A percentile compares a stretch with the other conserved stretches of the same genome.
Evolutionary conservation across 495 filamentous ascomycete genomes (phyloP).

Genomic region (Lepidopterella palustris): DNA sequence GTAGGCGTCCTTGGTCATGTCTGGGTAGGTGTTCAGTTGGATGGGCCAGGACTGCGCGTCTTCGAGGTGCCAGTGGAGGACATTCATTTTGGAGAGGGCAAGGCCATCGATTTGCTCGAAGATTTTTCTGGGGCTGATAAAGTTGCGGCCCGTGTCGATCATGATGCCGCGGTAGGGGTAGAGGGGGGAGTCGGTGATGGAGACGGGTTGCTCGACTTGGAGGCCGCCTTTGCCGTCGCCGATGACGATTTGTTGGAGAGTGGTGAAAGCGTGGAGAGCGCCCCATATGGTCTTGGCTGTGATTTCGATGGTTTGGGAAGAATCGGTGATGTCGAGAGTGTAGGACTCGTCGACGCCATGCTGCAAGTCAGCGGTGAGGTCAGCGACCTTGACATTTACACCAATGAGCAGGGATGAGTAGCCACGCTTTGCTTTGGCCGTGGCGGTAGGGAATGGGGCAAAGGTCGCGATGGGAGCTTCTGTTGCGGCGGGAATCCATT

Average conservation of each 20-base stretch:
- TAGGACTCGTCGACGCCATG: conserved; percentile 55
- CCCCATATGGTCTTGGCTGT: conserved; percentile 48
- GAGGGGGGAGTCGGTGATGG: conserved; percentile 41
- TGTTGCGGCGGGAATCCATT: conserved; percentile 48
- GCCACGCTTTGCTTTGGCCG: conserved; percentile 21
- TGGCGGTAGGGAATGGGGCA: conserved; percentile 42
- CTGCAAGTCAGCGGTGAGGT: conserved; percentile 42
- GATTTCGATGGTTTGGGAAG: conserved; percentile 39
- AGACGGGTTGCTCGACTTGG: conserved; percentile 37
- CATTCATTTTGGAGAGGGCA: conserved; percentile 51
- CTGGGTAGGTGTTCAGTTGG: conserved; percentile 44
- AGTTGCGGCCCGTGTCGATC: conserved; percentile 55
- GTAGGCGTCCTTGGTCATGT: conserved; percentile 52
- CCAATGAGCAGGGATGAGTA: conserved; percentile 21
- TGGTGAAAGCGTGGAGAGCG: conserved; percentile 55
- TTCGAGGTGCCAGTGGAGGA: conserved; percentile 52
- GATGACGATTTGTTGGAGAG: conserved; percentile 46
- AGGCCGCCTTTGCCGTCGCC: conserved; percentile 35
- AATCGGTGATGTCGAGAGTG: conserved; percentile 42
- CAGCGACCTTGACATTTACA: conserved; percentile 40
- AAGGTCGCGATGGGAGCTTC: conserved; percentile 46
- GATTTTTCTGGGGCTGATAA: conserved; percentile 46
- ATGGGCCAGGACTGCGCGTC: conserved; percentile 50
- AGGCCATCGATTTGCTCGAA: conserved; percentile 52
- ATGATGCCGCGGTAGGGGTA: conserved; percentile 47